Conservation (phyloP, 148 eudicot species). For the Vaccinium macrocarpon region DNA sequence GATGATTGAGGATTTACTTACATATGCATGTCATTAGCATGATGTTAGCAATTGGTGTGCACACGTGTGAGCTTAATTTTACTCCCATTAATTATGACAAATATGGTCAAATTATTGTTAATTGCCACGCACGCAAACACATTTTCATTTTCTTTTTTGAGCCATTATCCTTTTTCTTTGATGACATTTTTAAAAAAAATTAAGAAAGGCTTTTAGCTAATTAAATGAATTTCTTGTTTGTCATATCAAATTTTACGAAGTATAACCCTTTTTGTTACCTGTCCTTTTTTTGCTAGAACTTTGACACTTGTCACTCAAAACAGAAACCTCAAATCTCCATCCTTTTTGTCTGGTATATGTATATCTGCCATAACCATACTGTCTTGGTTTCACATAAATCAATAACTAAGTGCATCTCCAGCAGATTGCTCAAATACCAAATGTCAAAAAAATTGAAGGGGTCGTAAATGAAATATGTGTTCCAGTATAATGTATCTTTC, state of each 20-base stretch:
- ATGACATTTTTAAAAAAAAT: background rate
- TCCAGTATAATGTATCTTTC: too few relatives aligned
- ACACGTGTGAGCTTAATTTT: background rate
- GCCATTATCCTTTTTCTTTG: background rate
- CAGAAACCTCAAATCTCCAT: background rate
- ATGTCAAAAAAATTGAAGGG: too few relatives aligned
- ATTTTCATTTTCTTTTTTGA: background rate
- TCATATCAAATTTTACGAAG: background rate
- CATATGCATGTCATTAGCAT: slow-evolving; percentile 14
- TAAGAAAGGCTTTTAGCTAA: background rate
- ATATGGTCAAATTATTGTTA: background rate
- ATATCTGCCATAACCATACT: background rate
- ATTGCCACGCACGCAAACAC: background rate
- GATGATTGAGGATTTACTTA: slow-evolving; percentile 2
- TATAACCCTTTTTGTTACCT: background rate
- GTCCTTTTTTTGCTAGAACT: background rate
- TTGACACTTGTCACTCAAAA: slow-evolving; percentile 7
- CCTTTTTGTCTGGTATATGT: background rate
- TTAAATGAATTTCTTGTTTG: slow-evolving; percentile 4
- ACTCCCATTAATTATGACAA: background rate
- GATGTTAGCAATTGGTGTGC: background rate
- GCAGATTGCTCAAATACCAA: too few relatives aligned
- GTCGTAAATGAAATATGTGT: too few relatives aligned
- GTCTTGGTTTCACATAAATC: background rate
- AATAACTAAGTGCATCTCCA: background rate